Conservation (phyloP, 1,284 basidiomycete genomes). For the Polyporus tsugae region DNA sequence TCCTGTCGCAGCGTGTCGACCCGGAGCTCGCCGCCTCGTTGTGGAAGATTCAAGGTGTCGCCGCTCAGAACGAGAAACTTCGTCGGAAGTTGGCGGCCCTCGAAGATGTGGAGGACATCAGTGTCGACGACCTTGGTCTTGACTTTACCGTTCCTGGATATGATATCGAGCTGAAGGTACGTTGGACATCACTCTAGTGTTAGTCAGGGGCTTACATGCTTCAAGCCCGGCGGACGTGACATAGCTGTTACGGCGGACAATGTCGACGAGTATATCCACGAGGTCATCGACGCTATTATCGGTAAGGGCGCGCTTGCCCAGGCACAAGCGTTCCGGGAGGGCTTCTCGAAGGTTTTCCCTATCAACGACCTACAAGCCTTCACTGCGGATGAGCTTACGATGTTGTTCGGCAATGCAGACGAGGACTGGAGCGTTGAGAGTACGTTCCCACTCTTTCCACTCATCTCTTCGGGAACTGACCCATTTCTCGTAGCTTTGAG, state of each 20-base stretch:
- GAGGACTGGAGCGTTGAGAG: conserved; percentile 95
- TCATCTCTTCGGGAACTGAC: conserved; percentile 15
- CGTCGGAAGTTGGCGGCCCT: conserved; percentile 64
- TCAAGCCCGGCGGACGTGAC: conserved; percentile 79
- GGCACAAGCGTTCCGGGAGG: conserved; percentile 87
- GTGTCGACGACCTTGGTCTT: conserved; percentile 87
- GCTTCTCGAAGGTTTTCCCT: conserved; percentile 95
- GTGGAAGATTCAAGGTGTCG: conserved; percentile 75
- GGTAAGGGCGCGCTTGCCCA: conserved; percentile 79
- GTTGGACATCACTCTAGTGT: conserved; percentile 32
- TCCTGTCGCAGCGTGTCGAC: conserved; percentile 75
- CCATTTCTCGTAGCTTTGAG: conserved; percentile 69
- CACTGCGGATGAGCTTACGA: conserved; percentile 91
- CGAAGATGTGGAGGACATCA: conserved; percentile 57
- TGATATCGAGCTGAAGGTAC: conserved; percentile 86
- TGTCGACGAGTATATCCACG: conserved; percentile 87
- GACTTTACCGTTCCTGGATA: conserved; percentile 98
- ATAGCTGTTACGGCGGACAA: conserved; percentile 87
- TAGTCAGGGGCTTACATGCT: conserved; percentile 10
- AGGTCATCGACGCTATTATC: conserved; percentile 84
- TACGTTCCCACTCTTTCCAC: conserved; percentile 50
- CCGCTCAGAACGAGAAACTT: conserved; percentile 60
- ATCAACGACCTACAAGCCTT: conserved; percentile 91
- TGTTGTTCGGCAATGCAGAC: conserved; percentile 94
- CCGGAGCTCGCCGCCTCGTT: conserved; percentile 87